phyloP scores from a whole-genome alignment of 371 early-diverging fungal genomes.

The Saksenaea oblongispora region DNA sequence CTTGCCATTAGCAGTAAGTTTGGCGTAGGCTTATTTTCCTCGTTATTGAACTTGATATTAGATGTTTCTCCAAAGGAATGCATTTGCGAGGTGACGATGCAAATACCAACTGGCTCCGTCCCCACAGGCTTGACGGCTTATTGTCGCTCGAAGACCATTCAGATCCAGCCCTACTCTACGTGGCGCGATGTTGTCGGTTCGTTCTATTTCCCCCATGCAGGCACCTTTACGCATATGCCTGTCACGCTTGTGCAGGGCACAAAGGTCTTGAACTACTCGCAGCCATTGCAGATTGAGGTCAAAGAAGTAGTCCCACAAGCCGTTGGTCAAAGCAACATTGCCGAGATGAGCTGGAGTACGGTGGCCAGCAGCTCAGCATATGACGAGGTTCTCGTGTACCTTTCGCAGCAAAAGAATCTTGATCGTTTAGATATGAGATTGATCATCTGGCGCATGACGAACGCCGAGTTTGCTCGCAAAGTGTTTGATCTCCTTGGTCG shows the following conservation, averaged over 20 bases:
- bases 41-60: not conserved
- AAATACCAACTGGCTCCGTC: conserved; percentile 47
- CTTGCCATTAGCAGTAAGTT: conserved; percentile 40
- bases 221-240: conserved; percentile 47
- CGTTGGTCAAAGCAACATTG: not conserved
- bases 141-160: conserved; percentile 34
- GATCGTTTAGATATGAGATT: conserved; percentile 24
- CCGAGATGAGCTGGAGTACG: conserved; percentile 13
- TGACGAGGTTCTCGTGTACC: conserved; percentile 23
- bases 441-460: conserved; percentile 36
- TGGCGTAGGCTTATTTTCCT: not conserved
- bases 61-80: conserved; percentile 32
- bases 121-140: conserved; percentile 33
- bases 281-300: not conserved
- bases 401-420: conserved; percentile 24
- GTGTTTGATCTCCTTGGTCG: conserved; percentile 16
- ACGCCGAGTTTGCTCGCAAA: conserved; percentile 31
- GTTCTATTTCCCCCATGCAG: conserved; percentile 58
- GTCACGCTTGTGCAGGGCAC: conserved; percentile 35
- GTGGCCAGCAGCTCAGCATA: conserved; percentile 23
- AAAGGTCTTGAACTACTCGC: conserved; percentile 11
- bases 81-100: conserved; percentile 34
- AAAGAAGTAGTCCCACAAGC: not conserved
- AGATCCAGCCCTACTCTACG: conserved; percentile 40
- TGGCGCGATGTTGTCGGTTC: conserved; percentile 38